phyloP scores from a whole-genome alignment of 768 basidiomycete genomes.

The Infundibulicybe gibba region DNA sequence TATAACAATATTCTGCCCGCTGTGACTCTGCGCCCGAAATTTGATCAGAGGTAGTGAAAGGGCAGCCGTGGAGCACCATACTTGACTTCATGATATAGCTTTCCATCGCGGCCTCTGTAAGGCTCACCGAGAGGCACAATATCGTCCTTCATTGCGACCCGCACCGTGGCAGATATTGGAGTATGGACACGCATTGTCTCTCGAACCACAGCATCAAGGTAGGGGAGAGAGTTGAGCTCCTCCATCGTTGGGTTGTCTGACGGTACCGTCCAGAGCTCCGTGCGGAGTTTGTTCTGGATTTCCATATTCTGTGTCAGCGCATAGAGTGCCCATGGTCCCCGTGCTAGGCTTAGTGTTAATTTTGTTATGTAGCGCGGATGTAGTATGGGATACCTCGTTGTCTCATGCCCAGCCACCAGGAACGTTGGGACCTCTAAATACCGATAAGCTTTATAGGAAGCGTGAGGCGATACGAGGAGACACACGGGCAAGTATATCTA shows the following conservation, averaged over 20 bases:
- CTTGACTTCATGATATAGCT: constrained; percentile 34
- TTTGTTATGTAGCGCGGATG: not conserved
- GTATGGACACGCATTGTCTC: constrained; percentile 58
- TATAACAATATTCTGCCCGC: constrained; percentile 42
- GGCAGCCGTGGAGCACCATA: constrained; percentile 13
- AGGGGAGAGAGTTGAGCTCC: constrained; percentile 58
- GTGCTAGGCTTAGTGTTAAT: constrained; percentile 20
- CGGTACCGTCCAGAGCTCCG: constrained; percentile 47
- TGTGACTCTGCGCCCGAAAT: constrained; percentile 18
- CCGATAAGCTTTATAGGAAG: not conserved
- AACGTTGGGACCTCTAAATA: constrained; percentile 45
- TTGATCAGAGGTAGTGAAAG: not conserved
- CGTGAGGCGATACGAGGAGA: not conserved
- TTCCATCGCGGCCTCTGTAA: constrained; percentile 39
- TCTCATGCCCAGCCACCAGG: constrained; percentile 46
- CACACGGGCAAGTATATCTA: constrained; percentile 40
- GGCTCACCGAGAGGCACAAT: constrained; percentile 46
- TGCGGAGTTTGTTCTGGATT: constrained; percentile 52
- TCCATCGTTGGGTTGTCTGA: constrained; percentile 69
- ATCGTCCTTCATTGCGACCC: constrained; percentile 50
- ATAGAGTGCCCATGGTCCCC: constrained; percentile 57
- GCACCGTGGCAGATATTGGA: constrained; percentile 39
- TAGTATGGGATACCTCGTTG: constrained; percentile 27
- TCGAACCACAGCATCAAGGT: constrained; percentile 63
- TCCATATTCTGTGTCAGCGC: constrained; percentile 44